phyloP scores from a whole-genome alignment of 1,284 basidiomycete genomes.

The Puccinia horiana region DNA sequence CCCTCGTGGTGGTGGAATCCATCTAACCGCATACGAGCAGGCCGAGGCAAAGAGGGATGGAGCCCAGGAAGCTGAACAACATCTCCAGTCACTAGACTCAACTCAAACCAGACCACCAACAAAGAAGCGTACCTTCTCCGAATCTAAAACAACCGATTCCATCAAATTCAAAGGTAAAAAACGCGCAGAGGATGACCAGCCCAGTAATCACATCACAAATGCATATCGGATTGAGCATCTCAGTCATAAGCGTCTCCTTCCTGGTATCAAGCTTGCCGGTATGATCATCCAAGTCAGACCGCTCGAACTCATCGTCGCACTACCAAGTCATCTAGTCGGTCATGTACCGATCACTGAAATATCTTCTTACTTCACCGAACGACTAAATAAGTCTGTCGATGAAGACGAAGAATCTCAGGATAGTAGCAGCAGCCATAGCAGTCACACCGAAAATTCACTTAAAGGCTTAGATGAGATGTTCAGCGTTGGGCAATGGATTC shows the following conservation, averaged over 20 bases:
- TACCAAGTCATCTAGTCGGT: conserved; percentile 91
- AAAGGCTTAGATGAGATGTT: conserved; percentile 72
- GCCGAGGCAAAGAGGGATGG: conserved; percentile 44
- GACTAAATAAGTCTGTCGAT: conserved; percentile 60
- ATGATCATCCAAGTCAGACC: conserved; percentile 85
- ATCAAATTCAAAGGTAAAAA: background rate
- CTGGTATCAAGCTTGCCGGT: conserved; percentile 83
- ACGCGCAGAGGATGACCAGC: background rate
- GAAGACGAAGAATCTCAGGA: conserved; percentile 11
- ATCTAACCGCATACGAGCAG: conserved; percentile 34
- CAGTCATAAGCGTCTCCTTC: conserved; percentile 64
- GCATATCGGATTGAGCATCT: conserved; percentile 42
- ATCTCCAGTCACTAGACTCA: background rate
- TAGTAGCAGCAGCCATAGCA: conserved; percentile 54
- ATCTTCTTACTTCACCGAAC: conserved; percentile 75
- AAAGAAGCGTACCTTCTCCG: conserved; percentile 6
- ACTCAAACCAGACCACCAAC: conserved; percentile 8
- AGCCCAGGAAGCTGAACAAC: conserved; percentile 32
- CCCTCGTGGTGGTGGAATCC: conserved; percentile 48
- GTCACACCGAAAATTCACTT: conserved; percentile 65
- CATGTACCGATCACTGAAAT: conserved; percentile 95
- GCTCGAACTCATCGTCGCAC: conserved; percentile 83
- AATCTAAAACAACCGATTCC: background rate
- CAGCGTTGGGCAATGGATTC: conserved; percentile 79
- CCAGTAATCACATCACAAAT: background rate